Conservation (phyloP, 2,329 filamentous ascomycete species). For the Talaromyces rugulosus region DNA sequence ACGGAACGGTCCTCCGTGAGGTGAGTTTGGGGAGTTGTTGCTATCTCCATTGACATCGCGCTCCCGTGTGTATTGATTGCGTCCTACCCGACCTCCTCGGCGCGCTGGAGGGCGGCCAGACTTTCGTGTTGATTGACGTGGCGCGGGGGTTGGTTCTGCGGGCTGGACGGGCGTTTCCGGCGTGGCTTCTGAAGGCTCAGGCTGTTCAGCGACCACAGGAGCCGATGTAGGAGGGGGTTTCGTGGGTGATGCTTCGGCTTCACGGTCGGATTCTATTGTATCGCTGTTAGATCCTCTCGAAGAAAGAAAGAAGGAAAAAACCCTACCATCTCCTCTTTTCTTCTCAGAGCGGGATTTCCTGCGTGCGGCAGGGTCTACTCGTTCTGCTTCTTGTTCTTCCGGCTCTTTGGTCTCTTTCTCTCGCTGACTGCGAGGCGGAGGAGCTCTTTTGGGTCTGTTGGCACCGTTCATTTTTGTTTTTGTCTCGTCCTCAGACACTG, state of each 20-base stretch:
- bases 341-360: constrained; percentile 78
- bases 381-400: constrained; percentile 66
- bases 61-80: constrained; percentile 80
- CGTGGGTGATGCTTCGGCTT: constrained; percentile 52
- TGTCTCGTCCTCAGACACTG: constrained; percentile 64
- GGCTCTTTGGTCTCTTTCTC: constrained; percentile 45
- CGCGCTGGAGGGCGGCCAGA: constrained; percentile 61
- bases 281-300: not conserved
- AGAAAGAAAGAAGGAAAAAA: not conserved
- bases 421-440: constrained; percentile 50
- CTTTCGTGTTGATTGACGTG: constrained; percentile 53
- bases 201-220: constrained; percentile 21
- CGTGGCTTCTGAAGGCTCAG: constrained; percentile 39
- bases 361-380: constrained; percentile 70
- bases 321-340: constrained; percentile 70
- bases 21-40: constrained; percentile 30
- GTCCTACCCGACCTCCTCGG: constrained; percentile 59
- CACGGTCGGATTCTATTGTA: constrained; percentile 64
- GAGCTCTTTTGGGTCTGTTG: constrained; percentile 59
- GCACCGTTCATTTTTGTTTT: constrained; percentile 38
- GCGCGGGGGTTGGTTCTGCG: constrained; percentile 30
- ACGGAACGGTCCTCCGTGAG: constrained; percentile 27
- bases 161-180: constrained; percentile 38
- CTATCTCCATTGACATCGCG: constrained; percentile 57
- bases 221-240: constrained; percentile 31